Base-by-base conservation (phyloP, 306 rosid species). In the Castanea sativa region DNA sequence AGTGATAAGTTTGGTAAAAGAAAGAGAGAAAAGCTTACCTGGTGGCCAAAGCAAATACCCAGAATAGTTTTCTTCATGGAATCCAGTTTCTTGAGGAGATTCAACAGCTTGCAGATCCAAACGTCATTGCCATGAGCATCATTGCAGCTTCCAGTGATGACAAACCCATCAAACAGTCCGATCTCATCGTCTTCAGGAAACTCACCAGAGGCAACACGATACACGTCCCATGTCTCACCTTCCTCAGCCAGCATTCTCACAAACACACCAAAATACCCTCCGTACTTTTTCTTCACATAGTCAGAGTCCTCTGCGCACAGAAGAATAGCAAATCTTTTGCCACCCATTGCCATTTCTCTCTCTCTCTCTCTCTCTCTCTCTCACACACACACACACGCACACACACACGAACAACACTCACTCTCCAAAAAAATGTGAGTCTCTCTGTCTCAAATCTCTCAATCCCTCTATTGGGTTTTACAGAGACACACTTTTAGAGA, bases 11-110 rank as follows among this genome's bases (percentile, higher is more conserved):
- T 12, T 12, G 53, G 16, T 49, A 72, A 0, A 10, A 0, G 1
- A 32, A 60, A 6, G 23, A 13, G 56, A 32, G 14, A 27, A 52
- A 9, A 41, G 59, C 1, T 5, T 80, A 92, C 97, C 96, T 92
- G 97, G 67, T 92, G 97, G 27, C 96, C 96, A 53, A 92, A 92
- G 91, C 99, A 94, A 87, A 94, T 85, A 53, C 97, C 99, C 67
- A 94, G 90, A 30, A 92, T 82, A 1, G 84, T 94, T 23, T 86
- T 94, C 78, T 86, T 91, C 81, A 88, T 71, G 19, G 91, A 71
- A 49, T 89, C 76, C n/a, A 94, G 20, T 19, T 32, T 90, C 69
- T 71, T 84, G 15, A 94, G 61, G 23, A 94, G 76, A 14, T 21
- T 3, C 15, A 94, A 19, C 2, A 94, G 95, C 23, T 78, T 21